Conservation (phyloP, 2,329 filamentous ascomycete species). For the Balansia obtecta region DNA sequence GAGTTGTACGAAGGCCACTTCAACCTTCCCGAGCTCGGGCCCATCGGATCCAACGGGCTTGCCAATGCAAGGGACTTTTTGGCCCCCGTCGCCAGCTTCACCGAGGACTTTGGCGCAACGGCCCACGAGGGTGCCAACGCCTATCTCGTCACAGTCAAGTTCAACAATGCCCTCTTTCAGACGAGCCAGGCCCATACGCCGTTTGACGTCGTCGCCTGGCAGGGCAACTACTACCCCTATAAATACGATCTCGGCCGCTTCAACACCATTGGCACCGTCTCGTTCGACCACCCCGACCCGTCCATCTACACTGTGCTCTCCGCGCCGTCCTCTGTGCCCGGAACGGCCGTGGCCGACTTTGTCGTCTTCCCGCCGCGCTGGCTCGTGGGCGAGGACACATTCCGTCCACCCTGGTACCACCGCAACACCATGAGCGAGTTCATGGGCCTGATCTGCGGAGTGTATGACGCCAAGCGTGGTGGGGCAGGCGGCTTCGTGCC, state of each 20-base stretch:
- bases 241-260: conserved; percentile 75
- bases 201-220: conserved; percentile 73
- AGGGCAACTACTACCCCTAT: conserved; percentile 69
- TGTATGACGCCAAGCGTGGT: conserved; percentile 49
- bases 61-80: conserved; percentile 68
- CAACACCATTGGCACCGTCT: conserved; percentile 59
- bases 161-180: conserved; percentile 51
- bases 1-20: conserved; percentile 66
- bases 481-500: conserved; percentile 40
- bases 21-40: conserved; percentile 57
- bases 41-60: conserved; percentile 62
- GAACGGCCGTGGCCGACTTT: conserved; percentile 58
- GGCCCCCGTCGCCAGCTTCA: conserved; percentile 55
- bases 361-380: conserved; percentile 63
- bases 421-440: conserved; percentile 57
- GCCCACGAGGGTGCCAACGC: conserved; percentile 22
- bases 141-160: conserved; percentile 44
- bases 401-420: conserved; percentile 63
- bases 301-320: conserved; percentile 65
- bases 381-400: conserved; percentile 58
- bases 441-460: conserved; percentile 46
- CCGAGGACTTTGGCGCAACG: conserved; percentile 37
- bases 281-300: conserved; percentile 68
- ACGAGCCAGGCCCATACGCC: conserved; percentile 58
- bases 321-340: conserved; percentile 52